These are phyloP conservation scores for Cytospora leucostoma DNA, from an alignment of 2,329 filamentous ascomycete genomes.

Conservation along the genomic window DNA sequence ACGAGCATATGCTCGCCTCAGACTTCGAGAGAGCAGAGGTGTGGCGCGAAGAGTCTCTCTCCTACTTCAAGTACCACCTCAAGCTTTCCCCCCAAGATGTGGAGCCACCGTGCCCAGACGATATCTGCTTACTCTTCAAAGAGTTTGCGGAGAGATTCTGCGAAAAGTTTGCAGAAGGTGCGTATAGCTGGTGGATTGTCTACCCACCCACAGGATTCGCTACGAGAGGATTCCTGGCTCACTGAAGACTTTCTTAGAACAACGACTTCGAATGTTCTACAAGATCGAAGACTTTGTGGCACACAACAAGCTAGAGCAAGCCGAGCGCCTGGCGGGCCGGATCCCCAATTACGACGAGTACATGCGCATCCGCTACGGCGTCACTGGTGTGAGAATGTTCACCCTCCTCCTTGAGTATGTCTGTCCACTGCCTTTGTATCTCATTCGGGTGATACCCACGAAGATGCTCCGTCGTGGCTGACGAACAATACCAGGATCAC, in stretches of 20 bases:
- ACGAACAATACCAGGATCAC: slow-evolving; percentile 19
- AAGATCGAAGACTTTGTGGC: slow-evolving; percentile 29
- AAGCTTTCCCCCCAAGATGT: slow-evolving; percentile 29
- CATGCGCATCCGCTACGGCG: slow-evolving; percentile 28
- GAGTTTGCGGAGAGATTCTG: slow-evolving; percentile 28
- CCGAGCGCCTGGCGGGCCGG: slow-evolving; percentile 27
- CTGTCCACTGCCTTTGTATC: not conserved
- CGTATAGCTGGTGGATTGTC: not conserved
- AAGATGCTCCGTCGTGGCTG: not conserved
- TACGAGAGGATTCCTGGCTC: not conserved
- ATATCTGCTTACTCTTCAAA: slow-evolving; percentile 29
- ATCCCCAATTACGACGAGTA: slow-evolving; percentile 29
- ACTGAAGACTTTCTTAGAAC: not conserved
- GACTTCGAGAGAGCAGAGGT: slow-evolving; percentile 34
- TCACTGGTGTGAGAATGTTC: slow-evolving; percentile 30
- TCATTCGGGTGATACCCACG: not conserved
- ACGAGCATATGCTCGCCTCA: slow-evolving; percentile 36
- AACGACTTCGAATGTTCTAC: slow-evolving; percentile 27
- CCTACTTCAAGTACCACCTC: slow-evolving; percentile 35
- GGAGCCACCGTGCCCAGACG: slow-evolving; percentile 24
- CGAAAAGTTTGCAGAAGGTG: slow-evolving; percentile 25
- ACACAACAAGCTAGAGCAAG: slow-evolving; percentile 28
- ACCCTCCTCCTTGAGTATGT: slow-evolving; percentile 29
- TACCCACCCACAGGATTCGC: no score
- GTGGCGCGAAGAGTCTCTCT: slow-evolving; percentile 36